A percentile compares a stretch with the other conserved stretches of the same genome.
phyloP scores from a whole-genome alignment of 495 filamentous ascomycete genomes.

The Lasiosphaeriaceae sp. region DNA sequence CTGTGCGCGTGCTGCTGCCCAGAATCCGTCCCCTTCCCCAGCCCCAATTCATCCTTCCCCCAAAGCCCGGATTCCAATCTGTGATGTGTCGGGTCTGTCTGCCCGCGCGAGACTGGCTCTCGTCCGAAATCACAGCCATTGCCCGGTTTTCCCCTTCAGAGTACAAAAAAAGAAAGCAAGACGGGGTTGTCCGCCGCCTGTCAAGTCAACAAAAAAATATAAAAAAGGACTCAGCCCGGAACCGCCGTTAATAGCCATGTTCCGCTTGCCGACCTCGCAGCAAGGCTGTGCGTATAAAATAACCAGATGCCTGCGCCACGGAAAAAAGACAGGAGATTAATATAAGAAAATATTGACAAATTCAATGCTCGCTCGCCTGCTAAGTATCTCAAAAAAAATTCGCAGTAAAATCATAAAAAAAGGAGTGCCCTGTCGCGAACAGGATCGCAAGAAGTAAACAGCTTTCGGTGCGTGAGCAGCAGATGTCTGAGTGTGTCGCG shows the following conservation, averaged over 20 bases:
- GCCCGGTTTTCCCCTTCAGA: background rate
- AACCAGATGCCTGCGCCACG: constrained; percentile 23
- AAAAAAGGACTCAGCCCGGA: constrained; percentile 8
- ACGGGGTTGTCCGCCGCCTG: background rate
- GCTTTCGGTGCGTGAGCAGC: constrained; percentile 34
- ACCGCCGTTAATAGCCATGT: constrained; percentile 18
- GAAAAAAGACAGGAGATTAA: constrained; percentile 17
- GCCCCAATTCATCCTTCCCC: background rate
- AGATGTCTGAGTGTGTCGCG: constrained; percentile 33
- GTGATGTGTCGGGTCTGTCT: constrained; percentile 8
- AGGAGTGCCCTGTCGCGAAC: constrained; percentile 14
- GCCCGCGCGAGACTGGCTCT: constrained; percentile 14
- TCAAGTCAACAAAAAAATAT: constrained; percentile 11
- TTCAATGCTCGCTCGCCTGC: constrained; percentile 30
- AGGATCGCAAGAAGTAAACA: constrained; percentile 24
- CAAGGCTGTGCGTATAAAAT: constrained; percentile 21
- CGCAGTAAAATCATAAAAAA: constrained; percentile 18
- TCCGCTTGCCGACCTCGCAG: constrained; percentile 17
- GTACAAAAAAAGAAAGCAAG: constrained; percentile 3
- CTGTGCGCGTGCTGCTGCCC: background rate
- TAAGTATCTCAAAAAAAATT: constrained; percentile 15
- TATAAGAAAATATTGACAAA: constrained; percentile 17
- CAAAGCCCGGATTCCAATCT: constrained; percentile 1
- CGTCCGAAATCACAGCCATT: constrained; percentile 4
- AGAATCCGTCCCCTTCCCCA: background rate